Percentiles rank a stretch among this genome's conserved stretches.
phyloP scores from a whole-genome alignment of 257 asterid species.

The Hygrophila difformis region DNA sequence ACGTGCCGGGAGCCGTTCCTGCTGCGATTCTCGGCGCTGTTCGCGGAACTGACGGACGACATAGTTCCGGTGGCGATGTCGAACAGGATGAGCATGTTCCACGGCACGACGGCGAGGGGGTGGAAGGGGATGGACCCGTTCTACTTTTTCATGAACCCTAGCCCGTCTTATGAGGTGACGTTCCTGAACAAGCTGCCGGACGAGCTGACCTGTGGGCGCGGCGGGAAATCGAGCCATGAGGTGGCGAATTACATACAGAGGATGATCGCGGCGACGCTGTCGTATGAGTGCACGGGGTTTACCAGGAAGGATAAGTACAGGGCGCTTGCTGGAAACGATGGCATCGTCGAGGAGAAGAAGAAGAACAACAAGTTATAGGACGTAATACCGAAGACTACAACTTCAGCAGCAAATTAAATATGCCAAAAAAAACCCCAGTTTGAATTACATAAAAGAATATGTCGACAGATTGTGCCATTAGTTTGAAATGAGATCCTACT shows the following conservation, averaged over 20 bases:
- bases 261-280: slow-evolving; percentile 46
- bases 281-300: slow-evolving; percentile 64
- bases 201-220: slow-evolving; percentile 43
- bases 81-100: slow-evolving; percentile 62
- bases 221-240: slow-evolving; percentile 56
- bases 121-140: slow-evolving; percentile 86
- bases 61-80: slow-evolving; percentile 70
- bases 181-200: slow-evolving; percentile 55
- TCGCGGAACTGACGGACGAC: slow-evolving; percentile 63
- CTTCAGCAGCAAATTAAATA: too few relatives aligned
- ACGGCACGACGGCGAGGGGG: slow-evolving; percentile 83
- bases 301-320: slow-evolving; percentile 82
- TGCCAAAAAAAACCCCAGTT: too few relatives aligned
- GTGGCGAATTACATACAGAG: slow-evolving; percentile 73
- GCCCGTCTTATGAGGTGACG: slow-evolving; percentile 66
- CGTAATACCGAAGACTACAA: not conserved
- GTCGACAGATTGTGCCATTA: too few relatives aligned
- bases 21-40: slow-evolving; percentile 60
- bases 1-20: slow-evolving; percentile 74
- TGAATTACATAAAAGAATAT: too few relatives aligned
- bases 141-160: slow-evolving; percentile 82
- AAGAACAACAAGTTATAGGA: not conserved
- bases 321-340: slow-evolving; percentile 79
- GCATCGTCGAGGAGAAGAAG: slow-evolving; percentile 36
- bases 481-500: too few relatives aligned